phyloP scores from a whole-genome alignment of 768 basidiomycete genomes.

The Mrakia blollopis region DNA sequence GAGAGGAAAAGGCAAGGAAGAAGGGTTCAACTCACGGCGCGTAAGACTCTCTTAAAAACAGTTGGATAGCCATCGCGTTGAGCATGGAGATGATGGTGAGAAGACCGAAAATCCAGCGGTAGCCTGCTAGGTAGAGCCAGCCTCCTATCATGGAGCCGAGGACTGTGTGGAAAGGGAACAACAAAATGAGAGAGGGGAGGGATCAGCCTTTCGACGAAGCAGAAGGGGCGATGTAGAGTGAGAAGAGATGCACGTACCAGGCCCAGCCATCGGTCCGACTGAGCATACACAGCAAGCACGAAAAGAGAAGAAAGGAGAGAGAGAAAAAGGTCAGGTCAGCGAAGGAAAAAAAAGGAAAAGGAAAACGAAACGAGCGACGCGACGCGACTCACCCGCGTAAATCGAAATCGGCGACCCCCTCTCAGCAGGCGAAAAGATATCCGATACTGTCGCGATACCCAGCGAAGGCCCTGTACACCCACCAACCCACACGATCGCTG shows the following conservation, averaged over 20 bases:
- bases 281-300: too few species aligned
- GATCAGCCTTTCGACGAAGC: too few species aligned
- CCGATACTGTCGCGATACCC: slow-evolving; percentile 23
- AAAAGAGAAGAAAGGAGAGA: too few species aligned
- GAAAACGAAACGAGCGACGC: too few species aligned
- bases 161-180: neutral
- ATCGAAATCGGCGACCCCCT: slow-evolving; percentile 24
- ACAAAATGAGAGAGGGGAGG: neutral
- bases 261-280: slow-evolving; percentile 28
- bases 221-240: too few species aligned
- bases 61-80: neutral
- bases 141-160: slow-evolving; percentile 23
- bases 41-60: slow-evolving; percentile 26
- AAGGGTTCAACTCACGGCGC: slow-evolving; percentile 6
- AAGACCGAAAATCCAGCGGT: slow-evolving; percentile 29
- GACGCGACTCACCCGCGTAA: too few species aligned
- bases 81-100: slow-evolving; percentile 27
- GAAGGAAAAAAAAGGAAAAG: too few species aligned
- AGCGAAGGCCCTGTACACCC: slow-evolving; percentile 4
- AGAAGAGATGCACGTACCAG: too few species aligned
- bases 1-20: neutral
- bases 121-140: slow-evolving; percentile 18
- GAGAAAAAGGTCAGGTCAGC: too few species aligned
- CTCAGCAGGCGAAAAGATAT: slow-evolving; percentile 13
- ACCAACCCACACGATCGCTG: neutral